Conservation (phyloP, 257 asterid species). For the Anisodus acutangulus region DNA sequence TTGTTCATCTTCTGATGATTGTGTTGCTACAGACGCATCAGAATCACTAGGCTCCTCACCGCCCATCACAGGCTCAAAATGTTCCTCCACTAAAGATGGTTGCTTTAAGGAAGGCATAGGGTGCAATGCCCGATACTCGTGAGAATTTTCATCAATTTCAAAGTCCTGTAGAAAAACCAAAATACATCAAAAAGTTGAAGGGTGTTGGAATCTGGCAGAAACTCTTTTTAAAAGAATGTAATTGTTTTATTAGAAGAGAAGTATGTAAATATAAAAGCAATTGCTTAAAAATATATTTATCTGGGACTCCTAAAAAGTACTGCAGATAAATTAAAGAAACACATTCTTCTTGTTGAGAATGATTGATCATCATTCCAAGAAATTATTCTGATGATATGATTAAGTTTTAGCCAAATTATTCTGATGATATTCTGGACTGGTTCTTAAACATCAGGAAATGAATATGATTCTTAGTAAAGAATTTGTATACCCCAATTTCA, state of each 20-base stretch:
- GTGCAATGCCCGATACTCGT: constrained; percentile 73
- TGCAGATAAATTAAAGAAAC: neutral
- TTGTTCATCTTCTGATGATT: constrained; percentile 59
- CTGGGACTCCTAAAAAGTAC: constrained; percentile 2
- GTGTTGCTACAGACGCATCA: constrained; percentile 52
- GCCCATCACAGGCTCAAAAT: constrained; percentile 69
- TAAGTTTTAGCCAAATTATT: neutral
- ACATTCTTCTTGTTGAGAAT: neutral
- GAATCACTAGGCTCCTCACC: constrained; percentile 66
- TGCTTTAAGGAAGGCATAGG: constrained; percentile 69
- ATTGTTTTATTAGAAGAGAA: neutral
- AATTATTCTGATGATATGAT: neutral
- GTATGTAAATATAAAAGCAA: neutral
- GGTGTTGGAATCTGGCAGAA: constrained; percentile 12
- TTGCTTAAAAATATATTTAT: neutral
- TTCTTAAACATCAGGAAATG: constrained; percentile 6
- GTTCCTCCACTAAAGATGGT: constrained; percentile 75
- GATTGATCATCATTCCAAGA: neutral
- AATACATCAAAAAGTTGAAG: constrained; percentile 20
- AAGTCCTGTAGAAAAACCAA: constrained; percentile 62
- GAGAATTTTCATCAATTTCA: constrained; percentile 75
- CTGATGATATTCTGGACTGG: constrained; percentile 4
- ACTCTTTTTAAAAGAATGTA: neutral
- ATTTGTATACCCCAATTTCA: constrained; percentile 56
- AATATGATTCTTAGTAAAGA: neutral